Base-by-base conservation (phyloP, 192 early-diverging fungal species). In the Coemansia sp. region DNA sequence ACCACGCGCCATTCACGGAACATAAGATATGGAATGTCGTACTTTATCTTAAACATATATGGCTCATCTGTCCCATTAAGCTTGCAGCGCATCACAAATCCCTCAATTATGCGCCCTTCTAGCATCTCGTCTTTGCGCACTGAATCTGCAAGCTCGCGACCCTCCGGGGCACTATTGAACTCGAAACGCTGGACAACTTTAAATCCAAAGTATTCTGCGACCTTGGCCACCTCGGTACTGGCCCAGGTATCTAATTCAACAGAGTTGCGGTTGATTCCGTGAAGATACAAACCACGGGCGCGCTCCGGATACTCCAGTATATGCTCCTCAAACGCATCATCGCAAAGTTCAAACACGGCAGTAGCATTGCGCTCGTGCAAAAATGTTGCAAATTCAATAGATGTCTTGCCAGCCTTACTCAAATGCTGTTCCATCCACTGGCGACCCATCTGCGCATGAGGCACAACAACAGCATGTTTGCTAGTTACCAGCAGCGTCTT, bases 1-100 rank as follows among this genome's bases (percentile, higher is more conserved):
- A 95, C 65, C 64, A 97, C 95, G n/a, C 96, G 84, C 92, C 95
- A 98, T 56, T 98, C 96, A 23, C 94, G 85, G 79, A 90, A 98
- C 86, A 95, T 88, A 34, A 97, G 70, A 53, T 98, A 98, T 0
- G 93, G 91, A 68, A 92, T 89, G 53, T 98, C 93, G 68, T 90
- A 95, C 68, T 98, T 98, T 79, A 96, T 84, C 82, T 98, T 98
- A 84, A 94, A 96, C 64, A 90, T 86, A 37, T 70, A 55, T 5
- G 82, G 75, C 24, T 64, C 64, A 1, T 72, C 57, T 0, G 47
- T 54, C 2, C 15, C 61, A 36, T 64, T 60, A 20, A 44, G 34
- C 49, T 70, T 79, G 67, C 91, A 94, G 28, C 96, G 84, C 17
- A 98, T 84, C 5, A 98, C 96, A 67, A 93, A 94, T 12, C 96